Conservation (phyloP, 176 grass and related monocot species). For the Elymus sibiricus region DNA sequence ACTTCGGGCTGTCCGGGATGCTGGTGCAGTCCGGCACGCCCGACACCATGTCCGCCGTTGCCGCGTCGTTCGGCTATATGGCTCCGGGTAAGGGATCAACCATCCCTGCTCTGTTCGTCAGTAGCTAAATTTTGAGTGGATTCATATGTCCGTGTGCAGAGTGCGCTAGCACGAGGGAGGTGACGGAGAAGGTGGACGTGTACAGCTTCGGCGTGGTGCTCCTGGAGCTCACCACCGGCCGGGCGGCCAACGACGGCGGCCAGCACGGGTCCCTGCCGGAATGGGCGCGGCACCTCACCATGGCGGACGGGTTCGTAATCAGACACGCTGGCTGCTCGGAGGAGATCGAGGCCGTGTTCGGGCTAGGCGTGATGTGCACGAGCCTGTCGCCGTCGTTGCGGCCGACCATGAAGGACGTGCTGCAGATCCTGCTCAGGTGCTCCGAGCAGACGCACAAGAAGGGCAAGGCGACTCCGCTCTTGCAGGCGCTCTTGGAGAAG, state of each 20-base stretch:
- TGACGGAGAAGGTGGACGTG: conserved; percentile 72
- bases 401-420: conserved; percentile 72
- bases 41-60: conserved; percentile 56
- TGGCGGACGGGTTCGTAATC: conserved; percentile 34
- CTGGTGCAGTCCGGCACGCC: conserved; percentile 40
- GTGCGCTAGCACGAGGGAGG: conserved; percentile 56
- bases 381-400: conserved; percentile 39
- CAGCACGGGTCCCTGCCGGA: conserved; percentile 52
- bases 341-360: conserved; percentile 64
- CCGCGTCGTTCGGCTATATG: conserved; percentile 84
- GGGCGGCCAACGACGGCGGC: conserved; percentile 55
- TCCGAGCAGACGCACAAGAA: conserved; percentile 32
- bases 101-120: not conserved
- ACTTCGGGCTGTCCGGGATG: conserved; percentile 81
- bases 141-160: conserved; percentile 34
- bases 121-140: too few species aligned
- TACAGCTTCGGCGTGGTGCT: conserved; percentile 97
- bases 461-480: conserved; percentile 31
- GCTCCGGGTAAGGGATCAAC: conserved; percentile 51
- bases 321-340: conserved; percentile 28
- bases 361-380: conserved; percentile 64
- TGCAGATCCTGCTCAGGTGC: conserved; percentile 55
- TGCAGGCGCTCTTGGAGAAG: conserved; percentile 24
- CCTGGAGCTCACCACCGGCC: conserved; percentile 77
- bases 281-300: conserved; percentile 42